phyloP scores from a whole-genome alignment of 371 early-diverging fungal genomes.

The Amoeboaphelidium occidentale region DNA sequence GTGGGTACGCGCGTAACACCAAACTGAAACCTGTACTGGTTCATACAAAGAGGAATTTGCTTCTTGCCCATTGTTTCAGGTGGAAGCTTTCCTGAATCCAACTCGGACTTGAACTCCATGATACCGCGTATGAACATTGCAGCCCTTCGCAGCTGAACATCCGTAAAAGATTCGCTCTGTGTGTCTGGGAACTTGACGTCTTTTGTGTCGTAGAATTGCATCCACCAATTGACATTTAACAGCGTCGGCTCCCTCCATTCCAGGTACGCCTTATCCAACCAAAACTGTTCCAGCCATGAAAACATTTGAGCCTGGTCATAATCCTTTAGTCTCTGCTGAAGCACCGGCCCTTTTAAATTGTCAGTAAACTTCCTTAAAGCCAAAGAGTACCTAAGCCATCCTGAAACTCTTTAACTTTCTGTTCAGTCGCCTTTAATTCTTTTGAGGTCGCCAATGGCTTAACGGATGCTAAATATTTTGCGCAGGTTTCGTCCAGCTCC shows the following conservation, averaged over 20 bases:
- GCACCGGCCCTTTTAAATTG: constrained; percentile 17
- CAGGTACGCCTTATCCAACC: constrained; percentile 65
- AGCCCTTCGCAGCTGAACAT: constrained; percentile 58
- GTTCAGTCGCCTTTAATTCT: constrained; percentile 14
- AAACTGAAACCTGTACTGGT: constrained; percentile 53
- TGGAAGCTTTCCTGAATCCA: constrained; percentile 25
- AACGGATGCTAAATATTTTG: constrained; percentile 20
- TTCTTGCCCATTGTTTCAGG: constrained; percentile 24
- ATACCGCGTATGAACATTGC: constrained; percentile 43
- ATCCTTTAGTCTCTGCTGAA: constrained; percentile 30
- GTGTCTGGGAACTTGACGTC: neutral
- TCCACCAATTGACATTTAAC: constrained; percentile 77
- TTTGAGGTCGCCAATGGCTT: constrained; percentile 15
- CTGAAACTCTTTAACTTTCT: constrained; percentile 17
- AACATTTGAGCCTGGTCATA: constrained; percentile 17
- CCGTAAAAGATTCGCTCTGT: constrained; percentile 8
- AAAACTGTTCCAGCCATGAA: constrained; percentile 67
- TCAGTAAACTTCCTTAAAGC: constrained; percentile 12
- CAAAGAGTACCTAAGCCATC: constrained; percentile 15
- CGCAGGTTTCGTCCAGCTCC: constrained; percentile 18
- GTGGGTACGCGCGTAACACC: constrained; percentile 56
- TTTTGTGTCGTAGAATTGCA: constrained; percentile 31
- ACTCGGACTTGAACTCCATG: neutral
- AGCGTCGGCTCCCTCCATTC: constrained; percentile 64
- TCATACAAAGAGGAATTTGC: constrained; percentile 37